Evolutionary conservation across 2,329 filamentous ascomycete genomes (phyloP), one percentile per base, ranked within the genome.

Genomic region (Capronia coronata): DNA sequence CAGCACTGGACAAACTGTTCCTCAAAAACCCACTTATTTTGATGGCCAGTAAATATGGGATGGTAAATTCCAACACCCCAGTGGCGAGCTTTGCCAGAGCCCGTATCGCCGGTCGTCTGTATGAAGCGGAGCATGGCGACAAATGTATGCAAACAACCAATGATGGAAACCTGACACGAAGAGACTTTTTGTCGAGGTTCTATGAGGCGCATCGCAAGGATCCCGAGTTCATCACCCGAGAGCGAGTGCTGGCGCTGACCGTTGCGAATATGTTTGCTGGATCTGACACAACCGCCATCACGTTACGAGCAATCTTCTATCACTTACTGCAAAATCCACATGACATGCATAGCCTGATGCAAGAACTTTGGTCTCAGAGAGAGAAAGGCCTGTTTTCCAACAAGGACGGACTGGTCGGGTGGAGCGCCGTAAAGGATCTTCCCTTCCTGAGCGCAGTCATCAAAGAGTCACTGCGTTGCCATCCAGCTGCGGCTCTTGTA

Each of bases 261-360:
- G n/a, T n/a, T n/a, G 53, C 53, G 50, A 67, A 67, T 48, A 57
- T 67, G 21, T 61, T 62, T 11, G 87, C 87, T 0, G 86, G 86
- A 2, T 84, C 79, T 2, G 87, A 93, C 66, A 91, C 86, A 0
- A 90, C 86, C 0, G 86, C 84, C 25, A 89, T 89, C 61, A 80
- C 78, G 3, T 74, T 90, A 0, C 77, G 78, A 5, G 76, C 82
- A 6, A 77, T 88, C 0, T 87, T 91, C 61, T 90, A 90, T 67
- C 83, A 81, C 64, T 68, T 90, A 2, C 73, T 89, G 30, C 82
- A 82, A 59, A 78, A 81, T 59, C 82, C 81, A 0, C 58, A 54
- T 5, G 60, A 60, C 1, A 32, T 64, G 6, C 23, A 59, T 1
- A 58, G 47, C 8, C 59, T 68, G 1, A 47, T 48, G n/a, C 11